phyloP scores from a whole-genome alignment of 1,284 basidiomycete genomes.

The Afroboletus lepidellus region DNA sequence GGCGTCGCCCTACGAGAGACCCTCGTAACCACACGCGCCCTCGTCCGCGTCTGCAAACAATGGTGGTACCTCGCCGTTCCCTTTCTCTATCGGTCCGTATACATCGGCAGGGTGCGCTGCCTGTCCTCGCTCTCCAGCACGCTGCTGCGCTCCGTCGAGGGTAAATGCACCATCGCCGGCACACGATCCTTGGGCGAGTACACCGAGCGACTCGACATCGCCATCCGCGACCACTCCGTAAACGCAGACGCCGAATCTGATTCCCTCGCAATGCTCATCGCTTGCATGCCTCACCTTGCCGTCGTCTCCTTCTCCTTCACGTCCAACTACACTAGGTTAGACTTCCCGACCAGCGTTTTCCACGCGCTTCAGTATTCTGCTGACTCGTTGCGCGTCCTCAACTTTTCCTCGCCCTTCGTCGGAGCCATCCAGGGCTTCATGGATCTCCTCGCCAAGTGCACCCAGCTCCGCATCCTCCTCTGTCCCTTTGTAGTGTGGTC shows the following conservation, averaged over 20 bases:
- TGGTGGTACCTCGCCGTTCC: conserved; percentile 37
- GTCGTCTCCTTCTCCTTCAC: conserved; percentile 27
- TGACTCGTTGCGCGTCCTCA: conserved; percentile 21
- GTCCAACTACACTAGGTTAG: background rate
- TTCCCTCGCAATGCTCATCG: conserved; percentile 22
- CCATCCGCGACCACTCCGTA: conserved; percentile 25
- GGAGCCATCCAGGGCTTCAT: background rate
- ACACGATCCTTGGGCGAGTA: conserved; percentile 26
- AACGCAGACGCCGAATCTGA: conserved; percentile 4
- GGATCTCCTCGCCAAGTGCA: conserved; percentile 14
- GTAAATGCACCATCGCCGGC: conserved; percentile 8
- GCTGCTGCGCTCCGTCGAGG: conserved; percentile 16
- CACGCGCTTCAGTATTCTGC: conserved; percentile 15
- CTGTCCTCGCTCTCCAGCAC: conserved; percentile 26
- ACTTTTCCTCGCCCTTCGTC: conserved; percentile 14
- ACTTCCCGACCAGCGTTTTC: conserved; percentile 11
- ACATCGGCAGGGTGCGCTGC: conserved; percentile 24
- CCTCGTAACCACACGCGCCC: conserved; percentile 34
- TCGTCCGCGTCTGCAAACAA: conserved; percentile 39
- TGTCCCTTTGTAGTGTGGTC: conserved; percentile 14
- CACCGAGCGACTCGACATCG: conserved; percentile 36
- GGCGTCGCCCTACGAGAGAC: conserved; percentile 13
- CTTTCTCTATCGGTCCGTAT: conserved; percentile 35
- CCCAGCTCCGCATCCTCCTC: conserved; percentile 24
- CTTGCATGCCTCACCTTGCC: conserved; percentile 28